These are phyloP conservation scores for Tulasnella sp. DNA, from an alignment of 768 basidiomycete genomes.

Conservation along the genomic window DNA sequence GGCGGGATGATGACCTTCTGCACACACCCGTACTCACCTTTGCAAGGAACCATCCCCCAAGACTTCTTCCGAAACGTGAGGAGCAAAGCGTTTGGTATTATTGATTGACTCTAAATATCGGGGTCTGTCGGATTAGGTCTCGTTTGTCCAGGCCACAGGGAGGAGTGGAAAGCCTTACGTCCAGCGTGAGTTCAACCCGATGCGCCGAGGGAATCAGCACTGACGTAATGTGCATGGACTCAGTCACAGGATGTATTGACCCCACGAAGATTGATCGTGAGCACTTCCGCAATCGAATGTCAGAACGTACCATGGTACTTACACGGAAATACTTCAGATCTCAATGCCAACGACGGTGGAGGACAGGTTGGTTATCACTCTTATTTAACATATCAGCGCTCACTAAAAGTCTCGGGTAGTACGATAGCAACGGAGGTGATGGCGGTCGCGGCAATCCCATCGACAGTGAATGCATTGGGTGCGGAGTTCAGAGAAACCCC, in stretches of 20 bases:
- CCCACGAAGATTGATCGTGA: background rate
- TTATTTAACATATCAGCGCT: background rate
- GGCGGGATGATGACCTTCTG: conserved; percentile 10
- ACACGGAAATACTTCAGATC: background rate
- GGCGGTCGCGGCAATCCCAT: conserved; percentile 12
- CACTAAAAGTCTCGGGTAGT: background rate
- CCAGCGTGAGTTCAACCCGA: background rate
- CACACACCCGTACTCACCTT: background rate
- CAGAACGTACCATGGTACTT: too few species aligned
- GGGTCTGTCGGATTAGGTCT: background rate
- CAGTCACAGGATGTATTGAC: background rate
- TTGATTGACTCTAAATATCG: too few species aligned
- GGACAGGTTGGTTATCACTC: background rate
- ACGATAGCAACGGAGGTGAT: conserved; percentile 18
- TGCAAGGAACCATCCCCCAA: background rate
- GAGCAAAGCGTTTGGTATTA: too few species aligned
- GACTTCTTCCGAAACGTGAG: background rate
- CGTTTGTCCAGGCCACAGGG: background rate
- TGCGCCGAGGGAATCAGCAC: background rate
- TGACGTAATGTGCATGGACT: background rate
- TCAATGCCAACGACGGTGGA: conserved; percentile 15
- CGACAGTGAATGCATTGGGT: conserved; percentile 20
- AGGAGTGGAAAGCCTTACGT: background rate
- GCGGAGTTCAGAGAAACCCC: background rate
- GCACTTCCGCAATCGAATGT: background rate